phyloP scores from a whole-genome alignment of 208 protist genomes.

The Spongospora subterranea region DNA sequence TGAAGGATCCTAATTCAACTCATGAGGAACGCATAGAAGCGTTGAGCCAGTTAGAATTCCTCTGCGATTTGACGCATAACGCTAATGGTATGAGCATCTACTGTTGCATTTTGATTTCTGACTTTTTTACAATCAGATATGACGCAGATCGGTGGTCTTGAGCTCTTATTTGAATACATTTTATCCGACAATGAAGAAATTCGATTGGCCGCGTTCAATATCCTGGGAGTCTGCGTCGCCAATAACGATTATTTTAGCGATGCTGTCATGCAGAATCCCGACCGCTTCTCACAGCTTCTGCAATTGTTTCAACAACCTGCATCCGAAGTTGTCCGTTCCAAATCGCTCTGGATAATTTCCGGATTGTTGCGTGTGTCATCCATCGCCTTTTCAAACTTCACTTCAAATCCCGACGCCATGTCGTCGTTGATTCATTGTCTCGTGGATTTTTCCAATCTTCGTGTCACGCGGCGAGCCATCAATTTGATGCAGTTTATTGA shows the following conservation, averaged over 20 bases:
- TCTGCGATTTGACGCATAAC: conserved; percentile 44
- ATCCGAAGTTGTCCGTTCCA: neutral
- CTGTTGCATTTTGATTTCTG: neutral
- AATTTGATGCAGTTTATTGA: neutral
- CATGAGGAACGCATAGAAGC: neutral
- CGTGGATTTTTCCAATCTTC: neutral
- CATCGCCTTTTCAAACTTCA: neutral
- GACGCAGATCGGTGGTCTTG: conserved; percentile 13
- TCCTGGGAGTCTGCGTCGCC: neutral
- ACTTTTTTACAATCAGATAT: neutral
- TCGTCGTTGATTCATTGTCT: neutral
- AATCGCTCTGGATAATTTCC: conserved; percentile 28
- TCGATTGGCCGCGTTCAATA: neutral
- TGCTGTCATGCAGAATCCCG: neutral
- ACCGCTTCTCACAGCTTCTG: neutral
- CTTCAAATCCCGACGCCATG: neutral
- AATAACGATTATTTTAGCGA: conserved; percentile 9
- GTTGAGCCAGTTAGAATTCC: conserved; percentile 8
- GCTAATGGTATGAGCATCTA: neutral
- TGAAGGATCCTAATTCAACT: neutral
- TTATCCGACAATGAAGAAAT: neutral
- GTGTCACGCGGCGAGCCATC: neutral
- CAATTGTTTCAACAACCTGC: neutral
- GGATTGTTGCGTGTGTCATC: neutral
- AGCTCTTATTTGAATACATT: neutral